A percentile compares a stretch with the other conserved stretches of the same genome.
Evolutionary conservation across 2,329 filamentous ascomycete species (phyloP).

Genomic region (Nemania serpens): DNA sequence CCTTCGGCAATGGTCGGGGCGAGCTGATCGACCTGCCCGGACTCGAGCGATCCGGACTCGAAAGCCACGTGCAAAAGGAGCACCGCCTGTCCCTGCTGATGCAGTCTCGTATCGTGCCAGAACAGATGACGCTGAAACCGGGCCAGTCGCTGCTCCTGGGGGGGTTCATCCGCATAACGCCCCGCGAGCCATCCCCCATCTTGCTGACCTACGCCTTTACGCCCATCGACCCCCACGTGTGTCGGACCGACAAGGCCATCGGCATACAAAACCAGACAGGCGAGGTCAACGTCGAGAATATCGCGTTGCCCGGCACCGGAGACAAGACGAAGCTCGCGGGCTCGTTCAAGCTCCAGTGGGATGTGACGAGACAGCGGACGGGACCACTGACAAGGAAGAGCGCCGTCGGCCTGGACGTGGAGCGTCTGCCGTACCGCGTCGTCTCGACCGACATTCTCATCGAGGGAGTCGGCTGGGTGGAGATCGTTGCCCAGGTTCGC

Average conservation of each 20-base stretch:
- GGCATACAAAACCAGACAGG: constrained; percentile 70
- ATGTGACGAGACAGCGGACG: constrained; percentile 80
- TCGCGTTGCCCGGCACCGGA: constrained; percentile 63
- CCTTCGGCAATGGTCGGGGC: constrained; percentile 82
- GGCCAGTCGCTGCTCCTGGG: constrained; percentile 83
- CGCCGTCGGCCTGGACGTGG: constrained; percentile 66
- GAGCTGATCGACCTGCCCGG: constrained; percentile 95
- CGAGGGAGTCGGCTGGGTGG: constrained; percentile 92
- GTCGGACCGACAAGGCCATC: constrained; percentile 78
- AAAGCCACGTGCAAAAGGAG: constrained; percentile 69
- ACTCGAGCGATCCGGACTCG: constrained; percentile 73
- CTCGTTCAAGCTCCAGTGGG: constrained; percentile 73
- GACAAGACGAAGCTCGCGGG: constrained; percentile 71
- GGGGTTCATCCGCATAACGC: constrained; percentile 86
- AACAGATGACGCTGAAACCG: constrained; percentile 73
- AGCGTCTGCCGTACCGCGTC: constrained; percentile 77
- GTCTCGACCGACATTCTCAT: constrained; percentile 83
- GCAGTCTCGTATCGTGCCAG: constrained; percentile 73
- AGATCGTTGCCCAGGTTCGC: constrained; percentile 81
- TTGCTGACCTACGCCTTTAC: constrained; percentile 88
- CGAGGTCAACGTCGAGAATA: constrained; percentile 64
- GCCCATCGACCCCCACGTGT: constrained; percentile 75
- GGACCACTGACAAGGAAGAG: constrained; percentile 71
- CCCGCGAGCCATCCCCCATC: constrained; percentile 64
- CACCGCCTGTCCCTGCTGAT: constrained; percentile 75